phyloP scores from a whole-genome alignment of 139 green algal species.

The Chlorella sp. region DNA sequence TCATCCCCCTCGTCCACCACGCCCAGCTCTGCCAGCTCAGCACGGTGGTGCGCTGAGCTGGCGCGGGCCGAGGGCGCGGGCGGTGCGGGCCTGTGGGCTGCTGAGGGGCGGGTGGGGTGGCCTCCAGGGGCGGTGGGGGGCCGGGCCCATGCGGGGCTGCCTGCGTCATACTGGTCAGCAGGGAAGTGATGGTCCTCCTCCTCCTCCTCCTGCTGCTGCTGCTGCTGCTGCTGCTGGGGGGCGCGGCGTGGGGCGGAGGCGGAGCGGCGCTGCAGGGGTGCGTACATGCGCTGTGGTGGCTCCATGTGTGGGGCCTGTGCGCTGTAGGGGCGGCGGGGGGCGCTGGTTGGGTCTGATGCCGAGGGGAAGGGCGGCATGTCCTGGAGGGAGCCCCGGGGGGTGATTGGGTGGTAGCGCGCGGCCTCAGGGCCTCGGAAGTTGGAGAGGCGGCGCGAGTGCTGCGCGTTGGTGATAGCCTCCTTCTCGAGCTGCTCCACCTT shows the following conservation, averaged over 20 bases:
- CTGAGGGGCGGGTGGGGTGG: background rate
- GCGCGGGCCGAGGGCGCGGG: background rate
- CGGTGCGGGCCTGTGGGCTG: too few relatives aligned
- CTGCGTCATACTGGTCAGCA: too few relatives aligned
- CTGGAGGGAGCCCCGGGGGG: too few relatives aligned
- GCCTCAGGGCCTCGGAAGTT: constrained; percentile 21
- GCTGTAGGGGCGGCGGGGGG: background rate
- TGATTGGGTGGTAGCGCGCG: constrained; percentile 1
- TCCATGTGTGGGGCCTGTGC: background rate
- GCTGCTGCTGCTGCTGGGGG: too few relatives aligned
- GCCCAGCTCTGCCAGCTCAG: constrained; percentile 4
- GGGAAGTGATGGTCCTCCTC: too few relatives aligned
- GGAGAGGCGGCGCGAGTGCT: constrained; percentile 15
- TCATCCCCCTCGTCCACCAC: constrained; percentile 6
- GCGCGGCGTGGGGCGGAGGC: too few relatives aligned
- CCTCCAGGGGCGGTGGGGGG: too few relatives aligned
- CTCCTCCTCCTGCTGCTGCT: background rate
- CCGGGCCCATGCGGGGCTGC: too few relatives aligned
- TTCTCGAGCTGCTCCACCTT: constrained; percentile 8
- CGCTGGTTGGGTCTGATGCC: too few relatives aligned
- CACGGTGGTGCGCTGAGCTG: background rate
- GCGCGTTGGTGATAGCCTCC: constrained; percentile 7
- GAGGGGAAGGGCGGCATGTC: too few relatives aligned
- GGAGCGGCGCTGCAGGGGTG: too few relatives aligned
- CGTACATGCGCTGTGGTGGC: too few relatives aligned